These are phyloP conservation scores for Plantago coronopus DNA, from an alignment of 305 asterid species.

Conservation along the genomic window DNA sequence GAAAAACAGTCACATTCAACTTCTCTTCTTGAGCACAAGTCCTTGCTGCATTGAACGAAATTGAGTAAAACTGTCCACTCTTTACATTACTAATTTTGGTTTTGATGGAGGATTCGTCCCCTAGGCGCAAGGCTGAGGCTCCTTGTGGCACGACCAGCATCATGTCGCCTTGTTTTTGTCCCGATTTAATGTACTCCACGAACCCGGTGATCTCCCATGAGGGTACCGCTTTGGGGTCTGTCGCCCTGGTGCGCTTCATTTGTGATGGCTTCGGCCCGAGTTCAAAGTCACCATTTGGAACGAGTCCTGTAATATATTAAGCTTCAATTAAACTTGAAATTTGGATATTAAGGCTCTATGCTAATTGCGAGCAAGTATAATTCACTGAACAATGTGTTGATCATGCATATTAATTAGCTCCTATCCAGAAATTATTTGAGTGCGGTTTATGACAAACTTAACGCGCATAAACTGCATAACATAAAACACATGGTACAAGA, in stretches of 20 bases:
- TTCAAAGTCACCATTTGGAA: conserved; percentile 69
- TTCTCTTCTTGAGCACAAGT: conserved; percentile 69
- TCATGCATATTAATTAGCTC: too few species aligned
- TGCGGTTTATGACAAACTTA: too few species aligned
- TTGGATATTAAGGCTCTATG: too few species aligned
- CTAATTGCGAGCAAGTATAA: too few species aligned
- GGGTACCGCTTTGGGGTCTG: conserved; percentile 47
- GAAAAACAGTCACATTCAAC: conserved; percentile 42
- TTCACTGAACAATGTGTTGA: too few species aligned
- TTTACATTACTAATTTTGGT: conserved; percentile 37
- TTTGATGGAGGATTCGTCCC: conserved; percentile 60
- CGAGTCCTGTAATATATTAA: conserved; percentile 29
- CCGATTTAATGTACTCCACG: conserved; percentile 64
- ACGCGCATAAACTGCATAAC: too few species aligned
- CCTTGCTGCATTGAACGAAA: conserved; percentile 53
- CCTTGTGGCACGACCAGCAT: conserved; percentile 69
- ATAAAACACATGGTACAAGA: too few species aligned
- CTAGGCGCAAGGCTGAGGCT: conserved; percentile 65
- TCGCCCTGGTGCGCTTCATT: conserved; percentile 51
- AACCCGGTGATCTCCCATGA: conserved; percentile 56
- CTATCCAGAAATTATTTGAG: too few species aligned
- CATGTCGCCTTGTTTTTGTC: conserved; percentile 77
- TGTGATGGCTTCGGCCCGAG: conserved; percentile 49
- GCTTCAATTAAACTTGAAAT: too few species aligned
- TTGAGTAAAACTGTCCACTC: conserved; percentile 42